phyloP scores from a whole-genome alignment of 2,329 filamentous ascomycete genomes.

The Talaromyces albobiverticillius region DNA sequence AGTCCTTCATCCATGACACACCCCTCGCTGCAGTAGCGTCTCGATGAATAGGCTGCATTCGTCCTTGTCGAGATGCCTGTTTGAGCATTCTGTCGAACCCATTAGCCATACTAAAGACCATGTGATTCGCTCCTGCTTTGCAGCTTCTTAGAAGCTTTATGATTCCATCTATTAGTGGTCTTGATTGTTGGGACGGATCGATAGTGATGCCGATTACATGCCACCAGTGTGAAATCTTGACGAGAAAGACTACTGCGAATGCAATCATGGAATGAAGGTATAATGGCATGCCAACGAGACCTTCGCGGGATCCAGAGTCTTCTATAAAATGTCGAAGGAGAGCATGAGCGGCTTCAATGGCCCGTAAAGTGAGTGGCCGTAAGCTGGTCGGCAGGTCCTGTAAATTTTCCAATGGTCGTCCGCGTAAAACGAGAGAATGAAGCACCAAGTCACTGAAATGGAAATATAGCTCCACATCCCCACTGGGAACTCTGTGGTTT shows the following conservation, averaged over 20 bases:
- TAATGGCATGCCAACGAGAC: conserved; percentile 34
- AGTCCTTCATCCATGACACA: not conserved
- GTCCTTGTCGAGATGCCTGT: not conserved
- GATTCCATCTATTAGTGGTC: not conserved
- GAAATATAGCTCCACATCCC: conserved; percentile 1
- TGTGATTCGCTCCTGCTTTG: conserved; percentile 3
- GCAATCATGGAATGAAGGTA: conserved; percentile 26
- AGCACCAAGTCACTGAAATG: conserved; percentile 4
- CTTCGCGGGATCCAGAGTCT: conserved; percentile 35
- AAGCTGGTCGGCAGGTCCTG: conserved; percentile 7
- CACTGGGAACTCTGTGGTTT: not conserved
- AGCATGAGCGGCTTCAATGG: conserved; percentile 35
- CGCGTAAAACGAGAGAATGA: not conserved
- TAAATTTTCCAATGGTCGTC: conserved; percentile 1
- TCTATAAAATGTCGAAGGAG: conserved; percentile 33
- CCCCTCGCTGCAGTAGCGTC: not conserved
- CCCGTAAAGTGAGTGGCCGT: conserved; percentile 17
- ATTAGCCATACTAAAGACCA: conserved; percentile 7
- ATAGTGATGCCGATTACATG: conserved; percentile 8
- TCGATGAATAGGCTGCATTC: not conserved
- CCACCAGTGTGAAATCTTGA: conserved; percentile 24
- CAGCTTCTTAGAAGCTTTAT: conserved; percentile 1
- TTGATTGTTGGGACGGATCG: not conserved
- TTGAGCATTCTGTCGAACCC: conserved; percentile 7
- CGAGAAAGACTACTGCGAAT: conserved; percentile 27